These are phyloP conservation scores for Hypericum androsaemum DNA, from an alignment of 345 rosid species.

Conservation along the genomic window DNA sequence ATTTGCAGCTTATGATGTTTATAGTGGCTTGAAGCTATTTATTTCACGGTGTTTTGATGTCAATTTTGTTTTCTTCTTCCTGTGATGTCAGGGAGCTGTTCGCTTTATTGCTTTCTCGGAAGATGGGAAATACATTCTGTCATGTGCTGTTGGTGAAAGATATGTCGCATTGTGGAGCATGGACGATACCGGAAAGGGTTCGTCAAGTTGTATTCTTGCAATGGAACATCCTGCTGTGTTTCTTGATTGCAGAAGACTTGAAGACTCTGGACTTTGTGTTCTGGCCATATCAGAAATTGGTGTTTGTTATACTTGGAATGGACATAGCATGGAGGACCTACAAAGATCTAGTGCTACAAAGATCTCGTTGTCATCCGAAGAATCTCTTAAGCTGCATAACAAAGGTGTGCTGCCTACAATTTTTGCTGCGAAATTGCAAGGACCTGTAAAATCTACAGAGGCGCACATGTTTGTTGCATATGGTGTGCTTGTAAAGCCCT, in stretches of 20 bases:
- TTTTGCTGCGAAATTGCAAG: constrained; percentile 80
- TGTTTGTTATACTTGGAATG: constrained; percentile 80
- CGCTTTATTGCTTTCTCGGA: constrained; percentile 65
- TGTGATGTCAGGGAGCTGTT: constrained; percentile 38
- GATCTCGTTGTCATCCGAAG: constrained; percentile 47
- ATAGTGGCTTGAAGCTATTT: background rate
- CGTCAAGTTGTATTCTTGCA: constrained; percentile 86
- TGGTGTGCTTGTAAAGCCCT: constrained; percentile 76
- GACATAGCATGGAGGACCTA: constrained; percentile 52
- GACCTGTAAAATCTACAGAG: constrained; percentile 40
- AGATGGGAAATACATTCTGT: constrained; percentile 68
- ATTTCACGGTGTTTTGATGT: background rate
- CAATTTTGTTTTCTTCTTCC: background rate
- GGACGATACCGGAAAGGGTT: constrained; percentile 60
- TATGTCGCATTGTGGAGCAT: constrained; percentile 58
- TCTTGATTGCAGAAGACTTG: constrained; percentile 50
- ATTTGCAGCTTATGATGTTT: background rate
- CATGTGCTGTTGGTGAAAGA: constrained; percentile 38
- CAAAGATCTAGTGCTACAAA: constrained; percentile 53
- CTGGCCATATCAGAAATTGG: constrained; percentile 81
- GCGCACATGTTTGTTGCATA: constrained; percentile 55
- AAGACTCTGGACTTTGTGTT: constrained; percentile 40
- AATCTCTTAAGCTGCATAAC: constrained; percentile 25
- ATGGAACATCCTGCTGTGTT: constrained; percentile 90
- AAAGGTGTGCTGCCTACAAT: constrained; percentile 42